These are phyloP conservation scores for Chaetomium sp. DNA, from an alignment of 2,329 filamentous ascomycete genomes.

Conservation along the genomic window DNA sequence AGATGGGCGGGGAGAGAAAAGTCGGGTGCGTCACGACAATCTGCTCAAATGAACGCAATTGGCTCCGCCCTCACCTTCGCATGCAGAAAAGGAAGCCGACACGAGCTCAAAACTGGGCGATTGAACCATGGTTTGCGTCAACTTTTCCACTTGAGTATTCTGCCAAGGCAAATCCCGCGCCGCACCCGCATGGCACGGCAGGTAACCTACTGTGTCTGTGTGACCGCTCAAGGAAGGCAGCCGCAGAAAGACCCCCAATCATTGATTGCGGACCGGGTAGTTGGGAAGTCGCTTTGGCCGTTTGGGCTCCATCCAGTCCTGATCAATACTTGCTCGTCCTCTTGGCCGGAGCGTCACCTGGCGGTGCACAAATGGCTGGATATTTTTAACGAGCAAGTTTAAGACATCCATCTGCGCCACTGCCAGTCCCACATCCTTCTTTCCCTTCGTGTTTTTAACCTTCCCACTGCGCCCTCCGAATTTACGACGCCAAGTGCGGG, in stretches of 20 bases:
- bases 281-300: too few relatives aligned
- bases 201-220: not conserved
- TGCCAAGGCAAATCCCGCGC: conserved; percentile 3
- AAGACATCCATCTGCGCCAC: not conserved
- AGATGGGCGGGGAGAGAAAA: not conserved
- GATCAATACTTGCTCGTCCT: too few relatives aligned
- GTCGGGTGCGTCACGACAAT: conserved; percentile 9
- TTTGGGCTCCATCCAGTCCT: too few relatives aligned
- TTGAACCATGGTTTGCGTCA: not conserved
- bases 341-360: not conserved
- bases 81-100: not conserved
- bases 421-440: not conserved
- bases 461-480: not conserved
- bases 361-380: not conserved
- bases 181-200: conserved; percentile 5
- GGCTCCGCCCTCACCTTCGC: conserved; percentile 1
- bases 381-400: not conserved
- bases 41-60: conserved; percentile 17
- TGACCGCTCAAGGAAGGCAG: not conserved
- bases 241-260: not conserved
- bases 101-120: not conserved
- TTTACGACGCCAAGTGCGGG: not conserved
- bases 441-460: not conserved
- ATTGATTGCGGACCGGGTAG: too few relatives aligned
- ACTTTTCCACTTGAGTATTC: not conserved